Base-by-base conservation (phyloP, 2,329 filamentous ascomycete species). In the Botryotinia convoluta region DNA sequence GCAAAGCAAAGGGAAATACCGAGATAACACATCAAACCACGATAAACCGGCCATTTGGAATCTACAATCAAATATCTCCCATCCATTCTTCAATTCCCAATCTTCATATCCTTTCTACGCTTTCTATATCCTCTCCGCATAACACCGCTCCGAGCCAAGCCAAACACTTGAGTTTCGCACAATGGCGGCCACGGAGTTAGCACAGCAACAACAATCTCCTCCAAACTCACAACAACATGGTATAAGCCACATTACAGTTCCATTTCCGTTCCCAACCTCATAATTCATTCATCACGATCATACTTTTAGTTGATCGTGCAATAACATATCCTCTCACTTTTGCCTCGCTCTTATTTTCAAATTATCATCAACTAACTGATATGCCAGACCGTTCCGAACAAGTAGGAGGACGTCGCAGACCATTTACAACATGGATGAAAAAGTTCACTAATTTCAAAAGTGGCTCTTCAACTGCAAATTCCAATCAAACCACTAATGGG, bases 371-470 rank as follows among this genome's bases (percentile, higher is more conserved):
- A 51, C 32, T 79, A 61, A 79, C 73, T 79, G 71, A 67, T 44
- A 81, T 83, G 75, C 78, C 83, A 94, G 92, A 94, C 82, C 89
- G 90, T 77, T 86, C 90, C 77, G 85, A 85, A 77, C 84, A 87
- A 77, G 44, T 63, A 42, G 77, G 83, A 80, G 88, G 88, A 48
- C 92, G 94, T 77, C 91, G 94, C 78, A 90, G 93, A 76, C 95
- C 95, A 37, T 98, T 98, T 81, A 89, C 95, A 64, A 93, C 91
- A 77, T 97, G 95, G 92, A 94, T 99, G 86, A 97, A 95, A 86
- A 95, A 95, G 80, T 89, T 98, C 73, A 91, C 94, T 75, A 95
- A 92, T 82, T 91, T 97, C 83, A 98, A 97, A 83, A 82, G 81
- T 72, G 87, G 85, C 72, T 91, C 90, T 7, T 92, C 91, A 45